Base-by-base conservation (phyloP, 176 grass and related monocot genomes). In the Tillandsia leiboldiana region DNA sequence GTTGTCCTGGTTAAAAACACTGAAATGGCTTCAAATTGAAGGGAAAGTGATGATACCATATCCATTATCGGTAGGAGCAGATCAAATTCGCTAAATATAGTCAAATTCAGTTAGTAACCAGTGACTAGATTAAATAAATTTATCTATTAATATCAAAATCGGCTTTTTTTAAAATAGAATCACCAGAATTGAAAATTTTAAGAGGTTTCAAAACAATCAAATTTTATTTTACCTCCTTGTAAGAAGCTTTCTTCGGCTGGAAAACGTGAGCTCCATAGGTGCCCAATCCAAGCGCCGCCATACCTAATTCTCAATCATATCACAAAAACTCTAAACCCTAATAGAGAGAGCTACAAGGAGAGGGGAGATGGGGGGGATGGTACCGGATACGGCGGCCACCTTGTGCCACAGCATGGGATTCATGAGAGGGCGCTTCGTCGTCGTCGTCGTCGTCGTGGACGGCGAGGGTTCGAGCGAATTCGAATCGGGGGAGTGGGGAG, bases 351-450 rank as follows among this genome's bases (percentile, higher is more conserved):
- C 24, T 24, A 24, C 24, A 24, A 24, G 10, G 17, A 65, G 13
- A 33, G 22, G 50, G 29, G 20, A 11, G 18, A 63, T 26, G 52
- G 17, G 75, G 11, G 49, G 65, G 67, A 49, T 18, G 10, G 29
- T 67, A 97, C 93, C 89, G 66, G 93, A 97, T 59, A 97, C 79
- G 71, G 79, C 93, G 66, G 93, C 94, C 65, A 90, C 86, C 86
- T 87, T 97, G 73, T 92, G 94, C 94, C 94, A 97, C 18, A 90
- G 13, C 79, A 74, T 83, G 20, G 89, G 86, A 77, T 92, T 61
- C 62, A 53, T 87, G 11, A 18, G 64, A 67, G 6, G n/a, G 33
- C 64, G 9, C 64, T 67, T 10, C 33, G 8, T n/a, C 33, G 8
- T 29, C 2, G 33, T 24, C 17, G 62, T 58, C 54, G 7, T 61